Conservation (phyloP, 2,329 filamentous ascomycete genomes). For the Cladosporium sphaerospermum region DNA sequence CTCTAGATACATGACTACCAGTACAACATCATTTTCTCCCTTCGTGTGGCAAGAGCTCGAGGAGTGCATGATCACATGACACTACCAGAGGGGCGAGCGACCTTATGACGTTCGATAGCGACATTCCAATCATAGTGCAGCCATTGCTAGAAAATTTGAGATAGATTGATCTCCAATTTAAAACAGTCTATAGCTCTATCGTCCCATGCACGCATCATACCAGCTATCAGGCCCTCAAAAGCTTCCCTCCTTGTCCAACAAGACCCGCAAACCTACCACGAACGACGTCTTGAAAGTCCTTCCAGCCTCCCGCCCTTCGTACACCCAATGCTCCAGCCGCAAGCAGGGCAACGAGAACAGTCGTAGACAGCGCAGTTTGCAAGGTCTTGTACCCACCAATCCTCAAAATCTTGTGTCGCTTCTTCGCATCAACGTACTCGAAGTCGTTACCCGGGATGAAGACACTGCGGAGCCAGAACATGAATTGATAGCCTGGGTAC, state of each 20-base stretch:
- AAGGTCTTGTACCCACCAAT: conserved; percentile 21
- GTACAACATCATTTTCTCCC: too few relatives aligned
- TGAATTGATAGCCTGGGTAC: conserved; percentile 48
- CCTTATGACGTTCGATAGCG: too few relatives aligned
- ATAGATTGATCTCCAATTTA: neutral
- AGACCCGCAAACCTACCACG: neutral
- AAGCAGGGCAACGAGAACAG: neutral
- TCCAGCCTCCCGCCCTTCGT: conserved; percentile 9
- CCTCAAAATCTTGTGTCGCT: conserved; percentile 13
- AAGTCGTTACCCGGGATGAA: conserved; percentile 32
- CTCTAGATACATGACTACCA: too few relatives aligned
- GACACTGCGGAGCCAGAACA: conserved; percentile 44
- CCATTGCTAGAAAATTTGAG: too few relatives aligned
- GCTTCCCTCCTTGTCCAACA: neutral
- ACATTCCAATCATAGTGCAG: too few relatives aligned
- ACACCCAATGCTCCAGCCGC: conserved; percentile 13
- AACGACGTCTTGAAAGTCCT: neutral
- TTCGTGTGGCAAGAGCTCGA: too few relatives aligned
- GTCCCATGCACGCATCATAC: neutral
- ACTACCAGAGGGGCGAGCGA: too few relatives aligned
- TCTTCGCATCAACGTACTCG: conserved; percentile 16
- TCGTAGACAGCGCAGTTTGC: conserved; percentile 6
- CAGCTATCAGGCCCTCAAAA: neutral
- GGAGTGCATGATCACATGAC: too few relatives aligned
- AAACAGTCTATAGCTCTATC: neutral